Base-by-base conservation (phyloP, 768 basidiomycete species). In the Lactifluus piperatus region DNA sequence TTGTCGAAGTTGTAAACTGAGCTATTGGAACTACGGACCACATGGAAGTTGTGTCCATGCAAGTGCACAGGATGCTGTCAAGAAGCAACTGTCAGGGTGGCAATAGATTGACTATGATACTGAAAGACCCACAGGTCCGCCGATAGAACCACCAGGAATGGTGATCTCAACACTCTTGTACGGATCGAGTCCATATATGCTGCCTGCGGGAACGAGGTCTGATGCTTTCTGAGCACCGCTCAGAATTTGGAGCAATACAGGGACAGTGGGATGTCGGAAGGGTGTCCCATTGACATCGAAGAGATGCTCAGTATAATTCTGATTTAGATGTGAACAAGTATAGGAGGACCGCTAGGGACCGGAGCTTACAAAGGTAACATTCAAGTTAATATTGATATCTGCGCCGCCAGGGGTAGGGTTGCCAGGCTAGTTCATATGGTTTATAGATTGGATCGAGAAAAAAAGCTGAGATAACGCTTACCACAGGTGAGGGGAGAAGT, bases 151-250 rank as follows among this genome's bases (percentile, higher is more conserved):
- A 2, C 73, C 79, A 20, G 79, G 75, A 16, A 81, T 74, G 8
- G 70, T 71, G 7, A 81, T 65, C 62, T 81, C 79, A 10, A 81
- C 76, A 51, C 67, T 76, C 62, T 64, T 76, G 60, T 81, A 77
- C 10, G 66, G 70, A 0, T 77, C 78, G 10, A 85, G 69, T 9
- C 69, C 63, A 62, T 78, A 79, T 9, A 84, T 71, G 13, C 72
- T 73, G 1, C 79, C 81, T 0, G 27, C 16, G 2, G 61, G 61
- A 11, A 54, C 1, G 9, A 62, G 61, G 1, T 58, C 51, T 4
- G 30, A 32, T 2, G 57, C 44, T 1, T 27, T 37, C 51, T 51
- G 27, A 2, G 45, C 27, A 9, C 62, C 62, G 4, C 41, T 47
- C 32, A 62, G 24, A 22, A 59, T 59, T 43, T 62, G 62, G 13